Base-by-base conservation (phyloP, 176 grass and related monocot species). In the Coix lacrymajobi region DNA sequence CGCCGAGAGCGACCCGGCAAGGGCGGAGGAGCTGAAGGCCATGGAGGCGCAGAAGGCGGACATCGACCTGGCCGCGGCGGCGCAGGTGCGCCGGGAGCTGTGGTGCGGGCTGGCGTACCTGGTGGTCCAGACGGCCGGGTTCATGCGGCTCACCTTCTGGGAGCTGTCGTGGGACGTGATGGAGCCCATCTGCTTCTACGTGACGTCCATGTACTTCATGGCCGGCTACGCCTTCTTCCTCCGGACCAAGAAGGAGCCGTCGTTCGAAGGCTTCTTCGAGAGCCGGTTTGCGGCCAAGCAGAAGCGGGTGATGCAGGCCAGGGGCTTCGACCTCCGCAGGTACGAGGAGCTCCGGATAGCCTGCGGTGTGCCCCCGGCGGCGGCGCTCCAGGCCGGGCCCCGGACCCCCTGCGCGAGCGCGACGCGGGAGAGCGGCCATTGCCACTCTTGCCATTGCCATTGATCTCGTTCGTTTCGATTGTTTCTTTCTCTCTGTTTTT, bases 131-230 rank as follows among this genome's bases (percentile, higher is more conserved):
- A 98, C 95, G 11, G 86, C 79, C 10, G 92, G 85, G 31, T 95
- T 98, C 84, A 88, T 91, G 92, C 78, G 95, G 84, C 90, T 98
- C 43, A 98, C 95, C 7, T 98, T 98, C 78, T 98, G 95, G 92
- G 95, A 98, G 91, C 90, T 98, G 1, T 93, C 92, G 19, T 98
- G 95, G 95, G 92, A 98, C n/a, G 95, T 98, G 7, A 98, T 98
- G 95, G 95, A 98, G 84, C 95, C 95, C 41, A 98, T 98, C 45
- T 98, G 95, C 88, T 98, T 95, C 84, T 98, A 89, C 20, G 92
- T 98, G 31, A 91, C 92, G 62, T 98, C 92, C 28, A 33, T 89
- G 49, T 95, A 98, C 82, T 93, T 98, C 86, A 95, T 98, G 90
- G 92, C 84, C 0, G 92, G 95, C 29, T 98, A 98, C 54, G 39